Evolutionary conservation across 2,329 filamentous ascomycete genomes (phyloP).

Genomic region (Cyphellophora europaea): DNA sequence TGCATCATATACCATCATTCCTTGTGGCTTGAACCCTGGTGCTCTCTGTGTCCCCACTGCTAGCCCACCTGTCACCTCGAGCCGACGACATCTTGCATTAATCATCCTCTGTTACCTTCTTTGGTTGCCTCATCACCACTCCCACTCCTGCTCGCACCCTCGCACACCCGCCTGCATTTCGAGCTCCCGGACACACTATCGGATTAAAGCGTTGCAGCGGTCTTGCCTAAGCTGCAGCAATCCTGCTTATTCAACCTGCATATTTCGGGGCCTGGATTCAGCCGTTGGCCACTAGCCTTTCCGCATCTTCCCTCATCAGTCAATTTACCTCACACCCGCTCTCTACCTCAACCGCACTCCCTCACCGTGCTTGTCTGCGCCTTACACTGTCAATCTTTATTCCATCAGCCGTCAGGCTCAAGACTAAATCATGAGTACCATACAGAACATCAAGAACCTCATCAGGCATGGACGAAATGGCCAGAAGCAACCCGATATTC

Average conservation of each 20-base stretch:
- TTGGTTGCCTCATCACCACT: neutral
- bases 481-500: slow-evolving; percentile 65
- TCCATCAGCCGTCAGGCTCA: neutral
- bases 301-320: neutral
- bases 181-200: neutral
- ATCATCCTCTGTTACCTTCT: neutral
- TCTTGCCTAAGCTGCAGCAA: too few relatives aligned
- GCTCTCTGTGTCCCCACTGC: too few relatives aligned
- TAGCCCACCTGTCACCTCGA: neutral
- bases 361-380: neutral
- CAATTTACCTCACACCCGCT: neutral
- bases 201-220: neutral
- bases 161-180: neutral
- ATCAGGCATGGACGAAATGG: slow-evolving; percentile 68
- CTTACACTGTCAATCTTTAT: neutral
- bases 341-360: neutral
- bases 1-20: neutral
- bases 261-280: neutral
- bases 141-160: neutral
- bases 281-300: neutral
- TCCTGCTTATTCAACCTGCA: neutral
- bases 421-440: slow-evolving; percentile 48
- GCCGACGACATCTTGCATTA: neutral
- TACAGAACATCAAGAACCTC: slow-evolving; percentile 96
- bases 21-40: neutral